These are phyloP conservation scores for Chytriomyces sp. DNA, from an alignment of 192 early-diverging fungal genomes.

Conservation along the genomic window DNA sequence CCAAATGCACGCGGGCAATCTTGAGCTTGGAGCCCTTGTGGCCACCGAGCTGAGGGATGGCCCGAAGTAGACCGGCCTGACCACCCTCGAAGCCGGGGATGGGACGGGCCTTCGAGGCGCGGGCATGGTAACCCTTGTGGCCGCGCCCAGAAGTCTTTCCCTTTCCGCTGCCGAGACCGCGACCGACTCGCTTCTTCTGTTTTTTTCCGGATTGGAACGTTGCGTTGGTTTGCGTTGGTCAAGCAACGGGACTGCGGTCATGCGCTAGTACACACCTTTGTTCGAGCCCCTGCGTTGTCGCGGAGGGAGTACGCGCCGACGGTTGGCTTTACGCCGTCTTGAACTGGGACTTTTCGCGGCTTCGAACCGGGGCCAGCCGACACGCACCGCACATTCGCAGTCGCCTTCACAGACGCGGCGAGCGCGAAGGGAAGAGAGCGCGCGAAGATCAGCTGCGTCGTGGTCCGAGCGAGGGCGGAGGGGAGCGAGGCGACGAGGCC, in stretches of 20 bases:
- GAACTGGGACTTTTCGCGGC: slow-evolving; percentile 3
- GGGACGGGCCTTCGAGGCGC: slow-evolving; percentile 74
- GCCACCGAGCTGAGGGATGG: slow-evolving; percentile 85
- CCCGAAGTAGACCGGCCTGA: slow-evolving; percentile 79
- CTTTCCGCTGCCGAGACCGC: slow-evolving; percentile 79
- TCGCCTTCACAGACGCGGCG: too few species aligned
- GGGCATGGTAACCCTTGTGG: slow-evolving; percentile 88
- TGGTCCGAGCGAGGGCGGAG: too few species aligned
- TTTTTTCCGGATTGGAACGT: too few species aligned
- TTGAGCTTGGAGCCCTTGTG: slow-evolving; percentile 29
- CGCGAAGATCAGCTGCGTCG: too few species aligned
- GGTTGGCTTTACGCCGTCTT: neutral
- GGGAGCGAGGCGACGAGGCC: slow-evolving; percentile 4
- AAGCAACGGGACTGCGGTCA: too few species aligned
- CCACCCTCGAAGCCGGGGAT: slow-evolving; percentile 90
- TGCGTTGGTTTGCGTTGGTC: too few species aligned
- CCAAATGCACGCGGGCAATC: slow-evolving; percentile 61
- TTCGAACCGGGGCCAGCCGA: slow-evolving; percentile 16
- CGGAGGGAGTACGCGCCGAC: slow-evolving; percentile 19
- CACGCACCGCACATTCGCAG: too few species aligned
- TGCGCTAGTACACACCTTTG: too few species aligned
- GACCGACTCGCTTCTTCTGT: slow-evolving; percentile 39
- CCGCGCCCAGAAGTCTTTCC: slow-evolving; percentile 91
- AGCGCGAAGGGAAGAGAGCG: too few species aligned
- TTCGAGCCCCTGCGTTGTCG: slow-evolving; percentile 43